phyloP scores from a whole-genome alignment of 352 stramenopile genomes.

The Pythium coloratum region DNA sequence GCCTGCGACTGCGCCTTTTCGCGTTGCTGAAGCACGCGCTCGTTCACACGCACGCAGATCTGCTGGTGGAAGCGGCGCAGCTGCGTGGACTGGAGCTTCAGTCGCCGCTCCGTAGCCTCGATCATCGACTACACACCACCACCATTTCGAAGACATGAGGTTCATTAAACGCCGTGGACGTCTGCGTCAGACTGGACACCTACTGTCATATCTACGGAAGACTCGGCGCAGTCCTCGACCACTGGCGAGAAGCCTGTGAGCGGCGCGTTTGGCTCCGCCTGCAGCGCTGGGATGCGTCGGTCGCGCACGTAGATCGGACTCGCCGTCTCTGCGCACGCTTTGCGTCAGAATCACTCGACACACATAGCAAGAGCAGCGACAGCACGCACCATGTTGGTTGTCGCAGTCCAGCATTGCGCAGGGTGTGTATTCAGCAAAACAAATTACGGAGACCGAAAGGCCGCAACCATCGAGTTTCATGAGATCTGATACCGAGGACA shows the following conservation, averaged over 20 bases:
- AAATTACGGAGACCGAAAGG: conserved; percentile 1
- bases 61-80: conserved; percentile 62
- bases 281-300: conserved; percentile 14
- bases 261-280: conserved; percentile 22
- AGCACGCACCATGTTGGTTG: conserved; percentile 5
- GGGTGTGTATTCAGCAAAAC: not conserved
- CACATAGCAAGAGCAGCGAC: not conserved
- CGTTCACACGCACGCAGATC: conserved; percentile 57
- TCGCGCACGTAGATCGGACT: conserved; percentile 21
- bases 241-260: conserved; percentile 16
- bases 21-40: conserved; percentile 41
- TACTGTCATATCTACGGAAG: not conserved
- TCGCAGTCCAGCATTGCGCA: conserved; percentile 4
- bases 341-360: not conserved
- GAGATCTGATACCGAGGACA: not conserved
- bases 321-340: not conserved
- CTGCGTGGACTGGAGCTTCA: conserved; percentile 39
- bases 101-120: conserved; percentile 25
- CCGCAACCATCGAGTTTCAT: not conserved
- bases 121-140: conserved; percentile 4
- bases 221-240: conserved; percentile 14
- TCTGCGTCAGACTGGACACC: not conserved
- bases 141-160: not conserved
- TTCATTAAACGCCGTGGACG: not conserved
- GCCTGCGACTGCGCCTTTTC: conserved; percentile 26